A percentile compares a stretch with the other conserved stretches of the same genome.
Evolutionary conservation across 805 yeast genomes (phyloP).

Genomic region (Monosporozyma siamensis): DNA sequence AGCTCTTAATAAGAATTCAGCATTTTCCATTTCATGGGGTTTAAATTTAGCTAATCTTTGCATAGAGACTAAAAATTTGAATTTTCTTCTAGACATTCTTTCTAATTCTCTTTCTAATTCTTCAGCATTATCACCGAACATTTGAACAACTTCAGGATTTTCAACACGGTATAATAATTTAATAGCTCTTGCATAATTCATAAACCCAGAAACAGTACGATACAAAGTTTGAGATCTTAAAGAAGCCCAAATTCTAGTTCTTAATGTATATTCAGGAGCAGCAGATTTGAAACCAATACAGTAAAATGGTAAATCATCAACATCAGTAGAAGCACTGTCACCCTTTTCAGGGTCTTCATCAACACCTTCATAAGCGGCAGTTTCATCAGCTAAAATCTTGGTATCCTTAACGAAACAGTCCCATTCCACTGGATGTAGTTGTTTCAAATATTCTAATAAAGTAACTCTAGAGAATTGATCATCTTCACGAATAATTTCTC

Average conservation of each 20-base stretch:
- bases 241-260: slow-evolving; percentile 98
- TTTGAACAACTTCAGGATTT: slow-evolving; percentile 89
- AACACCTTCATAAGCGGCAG: slow-evolving; percentile 55
- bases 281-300: slow-evolving; percentile 97
- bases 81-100: slow-evolving; percentile 77
- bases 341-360: slow-evolving; percentile 45
- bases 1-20: slow-evolving; percentile 72
- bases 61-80: slow-evolving; percentile 75
- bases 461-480: slow-evolving; percentile 95
- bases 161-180: slow-evolving; percentile 90
- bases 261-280: slow-evolving; percentile 89
- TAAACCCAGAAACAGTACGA: slow-evolving; percentile 95
- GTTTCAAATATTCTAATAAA: slow-evolving; percentile 85
- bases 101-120: slow-evolving; percentile 91
- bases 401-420: slow-evolving; percentile 95
- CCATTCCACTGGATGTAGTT: slow-evolving; percentile 95
- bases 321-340: slow-evolving; percentile 66
- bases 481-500: slow-evolving; percentile 95
- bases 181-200: slow-evolving; percentile 96
- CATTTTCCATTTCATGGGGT: slow-evolving; percentile 68
- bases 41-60: slow-evolving; percentile 68
- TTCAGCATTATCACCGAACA: slow-evolving; percentile 98
- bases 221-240: slow-evolving; percentile 92
- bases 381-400: slow-evolving; percentile 88
- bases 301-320: slow-evolving; percentile 87